Evolutionary conservation across 1,284 basidiomycete genomes (phyloP), one percentile per base, ranked within the genome.

Genomic region (Flammula alnicola): DNA sequence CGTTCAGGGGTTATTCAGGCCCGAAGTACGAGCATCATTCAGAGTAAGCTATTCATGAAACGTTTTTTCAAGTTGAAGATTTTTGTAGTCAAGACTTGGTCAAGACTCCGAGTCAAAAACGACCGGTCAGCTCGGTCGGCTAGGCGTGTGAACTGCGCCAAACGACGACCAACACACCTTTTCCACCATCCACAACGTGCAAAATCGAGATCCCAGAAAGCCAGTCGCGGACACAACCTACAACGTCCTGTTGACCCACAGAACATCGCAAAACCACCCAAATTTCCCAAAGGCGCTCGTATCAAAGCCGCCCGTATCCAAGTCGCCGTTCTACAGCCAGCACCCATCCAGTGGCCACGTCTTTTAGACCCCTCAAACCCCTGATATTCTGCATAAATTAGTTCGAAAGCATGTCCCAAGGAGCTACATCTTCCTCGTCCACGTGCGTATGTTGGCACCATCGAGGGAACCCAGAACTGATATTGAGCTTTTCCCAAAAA

Each of bases 351-450:
- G 14, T 12, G 44, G 26, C 54, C 50, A 50, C 54, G 50, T 52
- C 54, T 42, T 44, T 23, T 49, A 40, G 42, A 37, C n/a, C 16
- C 52, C 27, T 39, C 47, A 26, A 22, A 23, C 35, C 11, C 41
- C 41, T 22, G 29, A 43, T 10, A 10, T 17, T 20, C 19, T 17
- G 23, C 35, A 45, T 29, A 45, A 45, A 37, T 23, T 10, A 47
- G 26, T 11, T n/a, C 27, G 23, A 19, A 43, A 53, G 41, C 39
- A 71, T 71, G 69, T 64, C 69, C 36, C 65, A 68, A 60, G 47
- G 63, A 57, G 60, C 63, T 19, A 59, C 66, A 16, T 64, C 69
- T 14, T 66, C 69, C 42, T 69, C 69, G 32, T 64, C 66, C 44
- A 64, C 68, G 69, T 70, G 60, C 59, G 67, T 62, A 39, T 52